phyloP scores from a whole-genome alignment of 106 monocot species.

The Apostasia ramifera region DNA sequence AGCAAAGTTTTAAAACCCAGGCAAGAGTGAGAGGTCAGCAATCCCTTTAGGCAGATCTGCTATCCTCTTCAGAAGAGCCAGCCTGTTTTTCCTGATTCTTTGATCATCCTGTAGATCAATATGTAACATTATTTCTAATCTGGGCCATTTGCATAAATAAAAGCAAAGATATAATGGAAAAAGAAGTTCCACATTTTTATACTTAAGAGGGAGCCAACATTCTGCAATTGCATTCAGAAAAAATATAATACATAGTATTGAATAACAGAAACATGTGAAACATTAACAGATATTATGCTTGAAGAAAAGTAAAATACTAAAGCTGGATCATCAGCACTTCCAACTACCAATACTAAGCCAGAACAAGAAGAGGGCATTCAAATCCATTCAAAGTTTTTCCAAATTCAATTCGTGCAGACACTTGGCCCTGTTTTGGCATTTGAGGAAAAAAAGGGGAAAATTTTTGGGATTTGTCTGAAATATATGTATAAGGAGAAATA shows the following conservation, averaged over 20 bases:
- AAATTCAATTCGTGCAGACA: too few species aligned
- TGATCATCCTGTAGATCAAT: slow-evolving; percentile 55
- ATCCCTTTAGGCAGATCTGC: slow-evolving; percentile 74
- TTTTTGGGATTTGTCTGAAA: too few species aligned
- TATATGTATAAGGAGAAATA: too few species aligned
- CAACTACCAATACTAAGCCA: too few species aligned
- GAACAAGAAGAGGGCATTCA: too few species aligned
- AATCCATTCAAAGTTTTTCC: too few species aligned
- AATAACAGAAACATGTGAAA: too few species aligned
- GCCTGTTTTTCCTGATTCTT: slow-evolving; percentile 77
- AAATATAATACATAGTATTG: neutral
- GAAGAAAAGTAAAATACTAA: too few species aligned
- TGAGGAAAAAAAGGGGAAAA: too few species aligned
- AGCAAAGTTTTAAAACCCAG: slow-evolving; percentile 50
- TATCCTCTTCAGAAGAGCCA: slow-evolving; percentile 73
- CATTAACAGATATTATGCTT: too few species aligned
- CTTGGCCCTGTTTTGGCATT: too few species aligned
- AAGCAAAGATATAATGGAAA: neutral
- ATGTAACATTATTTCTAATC: neutral
- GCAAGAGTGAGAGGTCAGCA: slow-evolving; percentile 73
- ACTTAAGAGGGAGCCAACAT: neutral
- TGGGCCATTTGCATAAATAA: neutral
- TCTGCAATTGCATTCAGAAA: neutral
- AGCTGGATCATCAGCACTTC: too few species aligned
- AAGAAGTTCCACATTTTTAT: neutral